phyloP scores from a whole-genome alignment of 2,329 filamentous ascomycete species.

The Alternaria sp. region DNA sequence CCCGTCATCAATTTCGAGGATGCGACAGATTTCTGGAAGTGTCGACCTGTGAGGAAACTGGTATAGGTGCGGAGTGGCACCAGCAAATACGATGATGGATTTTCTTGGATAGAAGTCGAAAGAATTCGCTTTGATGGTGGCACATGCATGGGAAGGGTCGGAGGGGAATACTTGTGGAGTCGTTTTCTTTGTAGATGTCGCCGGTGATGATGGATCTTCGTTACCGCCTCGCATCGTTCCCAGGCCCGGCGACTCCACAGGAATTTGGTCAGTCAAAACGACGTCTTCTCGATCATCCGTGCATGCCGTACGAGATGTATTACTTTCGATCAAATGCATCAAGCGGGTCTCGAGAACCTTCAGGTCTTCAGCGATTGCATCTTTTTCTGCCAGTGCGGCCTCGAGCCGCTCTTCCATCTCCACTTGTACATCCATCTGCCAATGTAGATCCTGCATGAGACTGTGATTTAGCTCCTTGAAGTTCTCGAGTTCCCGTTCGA shows the following conservation, averaged over 20 bases:
- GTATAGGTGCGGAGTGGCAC: constrained; percentile 9
- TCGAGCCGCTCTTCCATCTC: constrained; percentile 2
- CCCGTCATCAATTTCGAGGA: constrained; percentile 3
- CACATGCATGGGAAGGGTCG: too few relatives aligned
- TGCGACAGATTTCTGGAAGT: constrained; percentile 14
- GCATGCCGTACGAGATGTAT: background rate
- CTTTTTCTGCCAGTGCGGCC: background rate
- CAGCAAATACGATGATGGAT: background rate
- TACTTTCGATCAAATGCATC: background rate
- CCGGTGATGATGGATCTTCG: background rate
- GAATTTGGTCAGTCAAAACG: too few relatives aligned
- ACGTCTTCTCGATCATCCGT: background rate
- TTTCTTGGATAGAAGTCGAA: background rate
- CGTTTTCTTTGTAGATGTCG: background rate
- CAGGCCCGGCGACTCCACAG: background rate
- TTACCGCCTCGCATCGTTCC: background rate
- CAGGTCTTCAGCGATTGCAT: background rate
- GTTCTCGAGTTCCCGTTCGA: constrained; percentile 9
- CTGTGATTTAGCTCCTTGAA: constrained; percentile 8
- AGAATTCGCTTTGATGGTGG: background rate
- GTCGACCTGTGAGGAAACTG: constrained; percentile 19
- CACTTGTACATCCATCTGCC: constrained; percentile 9
- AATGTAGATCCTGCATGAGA: constrained; percentile 3
- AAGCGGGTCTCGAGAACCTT: background rate
- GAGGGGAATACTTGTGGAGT: background rate